Base-by-base conservation (phyloP, 2,329 filamentous ascomycete species). In the Colletotrichum limetticola region DNA sequence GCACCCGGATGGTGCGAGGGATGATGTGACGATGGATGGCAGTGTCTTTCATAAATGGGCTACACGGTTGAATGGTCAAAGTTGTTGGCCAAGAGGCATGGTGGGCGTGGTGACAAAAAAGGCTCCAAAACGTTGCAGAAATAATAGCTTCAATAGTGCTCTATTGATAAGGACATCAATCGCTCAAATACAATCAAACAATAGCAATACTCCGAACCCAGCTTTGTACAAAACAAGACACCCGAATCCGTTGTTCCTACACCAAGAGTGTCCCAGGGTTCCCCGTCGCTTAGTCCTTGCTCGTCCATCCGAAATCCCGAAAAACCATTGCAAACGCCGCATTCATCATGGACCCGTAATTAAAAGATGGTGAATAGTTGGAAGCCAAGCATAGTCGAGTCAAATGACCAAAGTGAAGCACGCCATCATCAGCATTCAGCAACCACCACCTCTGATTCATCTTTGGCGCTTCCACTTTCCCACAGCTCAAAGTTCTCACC, bases 381-480 rank as follows among this genome's bases (percentile, higher is more conserved):
- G 67, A 72, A 74, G 35, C 35, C 49, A 74, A 74, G 56, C 26
- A 42, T 53, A 59, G 55, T 42, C 65, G 37, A 58, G 35, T 57
- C 30, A 53, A 53, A 28, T 28, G 28, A 63, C 12, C 66, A 71
- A 60, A 59, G 52, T 35, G 62, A 67, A 28, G 12, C 61, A 46
- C 74, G 66, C 68, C 64, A 62, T 75, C 72, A 68, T 77, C 72
- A 80, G 75, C 78, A 80, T 60, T 75, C 78, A 1, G 76, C 69
- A 22, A 69, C 65, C 11, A n/a, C 72, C 26, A 73, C 67, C 70
- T 87, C 86, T 1, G 81, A 78, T 68, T 90, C 91, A 60, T 90
- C 92, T 75, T 90, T 89, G 30, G 88, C 87, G 80, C 91, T 93
- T 30, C 86, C 88, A 78, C 91, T 93, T 81, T 94, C 92, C 91